Conservation (phyloP, 768 basidiomycete species). For the Boletus reticuloceps region DNA sequence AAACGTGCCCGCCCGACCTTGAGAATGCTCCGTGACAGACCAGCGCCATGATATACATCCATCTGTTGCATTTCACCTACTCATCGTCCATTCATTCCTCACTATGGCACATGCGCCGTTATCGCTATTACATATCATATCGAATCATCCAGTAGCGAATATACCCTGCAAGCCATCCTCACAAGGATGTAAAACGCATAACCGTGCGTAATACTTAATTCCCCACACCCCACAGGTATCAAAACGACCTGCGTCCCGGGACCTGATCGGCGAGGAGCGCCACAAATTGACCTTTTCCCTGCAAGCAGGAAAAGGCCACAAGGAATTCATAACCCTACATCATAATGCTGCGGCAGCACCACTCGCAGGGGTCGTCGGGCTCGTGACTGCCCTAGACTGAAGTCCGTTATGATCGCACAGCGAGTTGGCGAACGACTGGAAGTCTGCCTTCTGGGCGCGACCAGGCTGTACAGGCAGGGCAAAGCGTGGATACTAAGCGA, state of each 20-base stretch:
- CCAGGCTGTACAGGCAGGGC: slow-evolving; percentile 24
- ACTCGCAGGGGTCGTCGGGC: background rate
- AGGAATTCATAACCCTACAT: slow-evolving; percentile 1
- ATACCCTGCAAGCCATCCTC: background rate
- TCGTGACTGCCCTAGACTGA: slow-evolving; percentile 13
- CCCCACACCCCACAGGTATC: slow-evolving; percentile 14
- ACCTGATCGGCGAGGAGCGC: slow-evolving; percentile 13
- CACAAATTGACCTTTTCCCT: background rate
- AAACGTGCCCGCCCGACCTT: background rate
- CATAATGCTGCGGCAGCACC: slow-evolving; percentile 12
- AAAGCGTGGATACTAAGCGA: background rate
- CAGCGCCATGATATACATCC: background rate
- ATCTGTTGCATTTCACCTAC: slow-evolving; percentile 1
- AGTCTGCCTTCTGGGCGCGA: slow-evolving; percentile 49
- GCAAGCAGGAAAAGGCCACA: background rate
- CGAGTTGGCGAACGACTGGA: slow-evolving; percentile 49
- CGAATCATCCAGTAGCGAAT: slow-evolving; percentile 7
- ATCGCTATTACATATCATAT: slow-evolving; percentile 21
- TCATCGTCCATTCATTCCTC: slow-evolving; percentile 7
- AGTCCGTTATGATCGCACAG: slow-evolving; percentile 39
- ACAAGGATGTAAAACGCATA: slow-evolving; percentile 7
- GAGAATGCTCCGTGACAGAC: background rate
- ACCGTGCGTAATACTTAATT: slow-evolving; percentile 6
- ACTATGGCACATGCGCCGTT: background rate
- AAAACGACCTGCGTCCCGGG: slow-evolving; percentile 22